phyloP scores from a whole-genome alignment of 306 rosid species.

The Prunus mume region DNA sequence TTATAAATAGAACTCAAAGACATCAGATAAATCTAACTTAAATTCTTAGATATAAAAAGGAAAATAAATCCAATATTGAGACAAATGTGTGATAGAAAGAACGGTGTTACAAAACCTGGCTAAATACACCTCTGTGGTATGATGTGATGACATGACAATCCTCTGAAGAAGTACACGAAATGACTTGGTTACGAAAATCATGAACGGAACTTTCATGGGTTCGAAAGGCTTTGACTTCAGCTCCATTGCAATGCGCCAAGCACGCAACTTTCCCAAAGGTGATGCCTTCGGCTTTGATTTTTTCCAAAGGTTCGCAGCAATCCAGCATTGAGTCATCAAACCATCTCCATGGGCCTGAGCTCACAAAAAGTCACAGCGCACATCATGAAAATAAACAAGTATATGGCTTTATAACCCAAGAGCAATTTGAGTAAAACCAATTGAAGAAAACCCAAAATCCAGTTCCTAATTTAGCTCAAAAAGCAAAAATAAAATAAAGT shows the following conservation, averaged over 20 bases:
- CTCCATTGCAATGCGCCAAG: constrained; percentile 88
- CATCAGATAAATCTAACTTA: background rate
- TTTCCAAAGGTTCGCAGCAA: constrained; percentile 82
- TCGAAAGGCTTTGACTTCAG: constrained; percentile 64
- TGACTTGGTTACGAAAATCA: constrained; percentile 56
- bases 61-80: background rate
- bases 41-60: background rate
- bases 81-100: constrained; percentile 1
- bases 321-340: constrained; percentile 94
- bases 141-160: constrained; percentile 72
- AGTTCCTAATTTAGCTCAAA: background rate
- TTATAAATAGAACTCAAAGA: background rate
- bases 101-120: constrained; percentile 53
- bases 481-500: background rate
- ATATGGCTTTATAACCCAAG: background rate
- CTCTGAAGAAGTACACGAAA: constrained; percentile 52
- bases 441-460: background rate
- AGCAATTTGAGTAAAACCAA: background rate
- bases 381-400: background rate
- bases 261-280: constrained; percentile 91
- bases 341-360: constrained; percentile 97
- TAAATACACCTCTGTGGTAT: constrained; percentile 57
- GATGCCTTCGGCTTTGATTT: constrained; percentile 63
- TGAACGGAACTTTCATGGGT: constrained; percentile 45
- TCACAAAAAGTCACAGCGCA: background rate